Evolutionary conservation across 2,329 filamentous ascomycete genomes (phyloP), one percentile per base, ranked within the genome.

Genomic region (Hypoxylon sp.): DNA sequence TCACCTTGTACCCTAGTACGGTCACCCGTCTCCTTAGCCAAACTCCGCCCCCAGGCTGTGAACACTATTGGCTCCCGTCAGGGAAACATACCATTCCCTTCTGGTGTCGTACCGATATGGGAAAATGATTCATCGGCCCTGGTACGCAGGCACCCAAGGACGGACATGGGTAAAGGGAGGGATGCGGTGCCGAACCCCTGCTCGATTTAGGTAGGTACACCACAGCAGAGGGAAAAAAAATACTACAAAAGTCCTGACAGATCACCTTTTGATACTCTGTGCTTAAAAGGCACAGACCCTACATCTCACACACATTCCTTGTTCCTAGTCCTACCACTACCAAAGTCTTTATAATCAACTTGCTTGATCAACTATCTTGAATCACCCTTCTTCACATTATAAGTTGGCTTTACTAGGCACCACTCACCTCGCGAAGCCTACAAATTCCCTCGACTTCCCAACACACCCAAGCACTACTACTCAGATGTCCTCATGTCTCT

Each of bases 1-100:
- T 68, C 65, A 69, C 67, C 67, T 63, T 67, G 38, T 52, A 67
- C 65, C 61, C 59, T 44, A 61, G 63, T 61, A 61, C 61, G 64
- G 64, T 70, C 69, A 70, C 64, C 57, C 61, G 64, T 69, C 68
- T 60, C 32, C 33, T 48, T 60, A 69, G 67, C 59, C 61, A 69
- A 68, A 67, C 73, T 70, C 65, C 71, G 71, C 73, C 69, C 57
- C 69, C 65, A 50, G 70, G 69, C 61, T 60, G 64, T 71, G 72
- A 52, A 58, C 33, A 32, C 45, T 57, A 69, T 70, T 71, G 69
- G 67, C 51, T 45, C 57, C 57, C 69, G 56, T 63, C 64, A 60
- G 69, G 36, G 59, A 72, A 67, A 67, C 70, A 64, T 53, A 65
- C 73, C 69, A 72, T 73, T 72, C 73, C 71, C 58, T 65, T 73